Base-by-base conservation (phyloP, 345 rosid genomes). In the Zanthoxylum bungeanum region DNA sequence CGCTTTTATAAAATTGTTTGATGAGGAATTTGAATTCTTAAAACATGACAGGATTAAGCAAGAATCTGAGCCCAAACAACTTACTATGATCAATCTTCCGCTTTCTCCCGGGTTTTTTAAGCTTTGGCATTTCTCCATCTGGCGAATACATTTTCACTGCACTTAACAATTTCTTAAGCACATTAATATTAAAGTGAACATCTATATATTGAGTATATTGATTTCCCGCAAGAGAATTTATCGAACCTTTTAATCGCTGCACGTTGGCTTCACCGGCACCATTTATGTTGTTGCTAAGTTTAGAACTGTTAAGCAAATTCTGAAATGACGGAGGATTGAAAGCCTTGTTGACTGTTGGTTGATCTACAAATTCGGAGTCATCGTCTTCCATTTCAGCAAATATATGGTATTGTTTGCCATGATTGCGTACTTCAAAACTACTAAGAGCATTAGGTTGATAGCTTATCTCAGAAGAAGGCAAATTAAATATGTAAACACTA, bases 341-440 rank as follows among this genome's bases (percentile, higher is more conserved):
- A 34, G 81, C 78, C 79, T 85, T 83, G 64, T 69, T 81, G 46
- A 65, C 55, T 1, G 77, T 58, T 59, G 50, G 55, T 14, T 62
- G 79, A 62, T 70, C 70, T 69, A 53, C 75, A 31, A 70, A 63
- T 68, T 85, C 93, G 4, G 78, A 80, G 46, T 86, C 92, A 69
- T 83, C 88, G 28, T 91, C 93, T 78, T 89, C 94, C 70, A 90
- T 84, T 40, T 92, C 92, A 75, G 87, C 92, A 66, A 88, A 90
- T 44, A 84, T 64, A 69, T 86, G 88, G 56, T 81, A 79, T 40
- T 86, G 91, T 79, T 82, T 82, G 71, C 92, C 80, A 80, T 78
- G 85, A 70, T 66, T 75, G 71, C 68, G 81, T 17, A 79, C 68
- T 47, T 75, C 60, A 75, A 71, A 27, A 55, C 70, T 66, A 60